Evolutionary conservation across 768 basidiomycete species (phyloP).

Genomic region (Mycena latifolia): DNA sequence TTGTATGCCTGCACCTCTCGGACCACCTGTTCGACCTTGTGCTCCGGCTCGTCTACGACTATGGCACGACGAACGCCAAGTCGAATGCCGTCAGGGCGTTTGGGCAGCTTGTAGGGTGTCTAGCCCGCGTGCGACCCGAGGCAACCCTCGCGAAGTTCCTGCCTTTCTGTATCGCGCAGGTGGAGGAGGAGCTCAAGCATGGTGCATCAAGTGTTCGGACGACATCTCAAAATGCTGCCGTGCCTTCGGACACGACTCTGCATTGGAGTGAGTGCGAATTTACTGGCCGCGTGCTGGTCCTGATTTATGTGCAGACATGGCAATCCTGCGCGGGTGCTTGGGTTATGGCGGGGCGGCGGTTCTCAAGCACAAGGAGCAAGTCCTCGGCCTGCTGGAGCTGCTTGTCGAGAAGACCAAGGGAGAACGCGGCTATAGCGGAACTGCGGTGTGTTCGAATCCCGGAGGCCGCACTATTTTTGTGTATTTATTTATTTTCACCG

Average conservation of each 20-base stretch:
- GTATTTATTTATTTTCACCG: not conserved
- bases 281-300: not conserved
- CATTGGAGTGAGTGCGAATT: conserved; percentile 84
- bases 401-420: conserved; percentile 86
- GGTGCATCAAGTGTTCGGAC: conserved; percentile 91
- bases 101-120: conserved; percentile 87
- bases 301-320: conserved; percentile 65
- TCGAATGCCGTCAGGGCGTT: conserved; percentile 93
- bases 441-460: conserved; percentile 53
- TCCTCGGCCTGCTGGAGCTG: conserved; percentile 71
- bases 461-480: not conserved
- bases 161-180: conserved; percentile 79
- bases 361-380: conserved; percentile 73
- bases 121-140: conserved; percentile 82
- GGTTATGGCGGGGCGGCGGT: conserved; percentile 79
- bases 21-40: conserved; percentile 87
- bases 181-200: conserved; percentile 87
- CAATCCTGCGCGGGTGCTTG: conserved; percentile 85
- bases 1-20: conserved; percentile 85
- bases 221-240: conserved; percentile 78
- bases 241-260: conserved; percentile 88
- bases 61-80: conserved; percentile 90
- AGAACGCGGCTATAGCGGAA: conserved; percentile 89
- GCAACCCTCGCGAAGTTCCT: conserved; percentile 86
- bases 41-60: conserved; percentile 86